A percentile compares a stretch with the other conserved stretches of the same genome.
Evolutionary conservation across 176 grass and related monocot species (phyloP).

Genomic region (Echinochloa phyllopogon): DNA sequence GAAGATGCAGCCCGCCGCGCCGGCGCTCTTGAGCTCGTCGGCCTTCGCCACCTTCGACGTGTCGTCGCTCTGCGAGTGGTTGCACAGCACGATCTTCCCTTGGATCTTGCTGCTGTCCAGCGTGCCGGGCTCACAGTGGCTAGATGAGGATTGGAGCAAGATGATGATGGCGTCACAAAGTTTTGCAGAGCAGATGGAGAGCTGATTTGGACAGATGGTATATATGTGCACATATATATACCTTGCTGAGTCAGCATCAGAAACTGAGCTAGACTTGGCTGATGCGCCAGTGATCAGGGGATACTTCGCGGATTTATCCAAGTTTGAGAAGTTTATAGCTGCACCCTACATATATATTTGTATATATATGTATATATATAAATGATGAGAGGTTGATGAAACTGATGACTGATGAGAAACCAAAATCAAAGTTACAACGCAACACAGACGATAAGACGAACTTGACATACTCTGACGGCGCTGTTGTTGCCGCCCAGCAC

Average conservation of each 20-base stretch:
- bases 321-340: slow-evolving; percentile 82
- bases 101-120: slow-evolving; percentile 64
- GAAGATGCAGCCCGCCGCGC: slow-evolving; percentile 59
- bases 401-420: not conserved
- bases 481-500: slow-evolving; percentile 63
- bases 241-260: slow-evolving; percentile 60
- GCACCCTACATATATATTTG: slow-evolving; percentile 48
- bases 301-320: slow-evolving; percentile 73
- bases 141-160: slow-evolving; percentile 18
- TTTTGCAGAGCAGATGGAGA: not conserved
- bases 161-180: not conserved
- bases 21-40: slow-evolving; percentile 55
- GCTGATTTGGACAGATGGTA: not conserved
- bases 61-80: slow-evolving; percentile 62
- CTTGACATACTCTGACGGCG: slow-evolving; percentile 50
- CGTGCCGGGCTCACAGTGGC: slow-evolving; percentile 68
- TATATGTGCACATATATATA: not conserved
- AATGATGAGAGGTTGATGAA: not conserved
- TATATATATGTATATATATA: not conserved
- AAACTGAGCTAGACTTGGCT: slow-evolving; percentile 67
- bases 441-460: not conserved
- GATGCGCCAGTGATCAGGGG: slow-evolving; percentile 69
- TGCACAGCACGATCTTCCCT: slow-evolving; percentile 85
- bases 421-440: not conserved
- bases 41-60: slow-evolving; percentile 49